A percentile compares a stretch with the other conserved stretches of the same genome.
These are phyloP conservation scores for Ceratobasidium sp. DNA, from an alignment of 1,284 basidiomycete species.

Conservation along the genomic window DNA sequence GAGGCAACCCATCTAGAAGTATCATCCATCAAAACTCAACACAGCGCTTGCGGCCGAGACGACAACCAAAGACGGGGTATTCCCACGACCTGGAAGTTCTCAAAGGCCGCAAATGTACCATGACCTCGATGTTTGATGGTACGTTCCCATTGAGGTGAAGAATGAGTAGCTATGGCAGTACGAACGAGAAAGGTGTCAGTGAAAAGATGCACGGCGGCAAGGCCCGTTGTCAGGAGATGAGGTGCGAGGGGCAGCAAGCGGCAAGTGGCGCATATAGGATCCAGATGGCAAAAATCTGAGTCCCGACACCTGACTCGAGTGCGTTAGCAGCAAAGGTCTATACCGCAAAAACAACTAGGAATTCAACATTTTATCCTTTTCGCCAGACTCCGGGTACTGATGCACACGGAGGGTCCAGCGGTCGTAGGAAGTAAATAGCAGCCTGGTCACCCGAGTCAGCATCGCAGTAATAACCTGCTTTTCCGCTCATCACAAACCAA, in stretches of 20 bases:
- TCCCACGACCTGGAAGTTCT: conserved; percentile 46
- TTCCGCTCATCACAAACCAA: neutral
- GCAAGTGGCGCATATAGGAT: conserved; percentile 46
- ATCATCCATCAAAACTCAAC: conserved; percentile 30
- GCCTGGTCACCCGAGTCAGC: conserved; percentile 31
- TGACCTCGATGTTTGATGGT: conserved; percentile 45
- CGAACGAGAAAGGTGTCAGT: conserved; percentile 46
- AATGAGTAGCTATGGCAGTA: conserved; percentile 47
- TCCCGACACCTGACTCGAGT: conserved; percentile 45
- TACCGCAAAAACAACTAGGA: conserved; percentile 47
- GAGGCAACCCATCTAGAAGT: conserved; percentile 47
- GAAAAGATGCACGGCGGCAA: neutral
- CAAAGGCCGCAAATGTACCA: conserved; percentile 48
- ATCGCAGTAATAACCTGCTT: neutral
- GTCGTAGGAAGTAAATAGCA: conserved; percentile 49
- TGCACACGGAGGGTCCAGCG: conserved; percentile 50
- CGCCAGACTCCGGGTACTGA: neutral
- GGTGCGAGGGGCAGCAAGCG: neutral
- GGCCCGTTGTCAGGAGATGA: neutral
- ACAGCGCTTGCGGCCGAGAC: neutral
- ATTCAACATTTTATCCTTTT: neutral
- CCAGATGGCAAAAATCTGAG: conserved; percentile 51
- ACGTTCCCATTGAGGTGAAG: conserved; percentile 48
- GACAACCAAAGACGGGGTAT: conserved; percentile 13
- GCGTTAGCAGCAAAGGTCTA: conserved; percentile 49